A percentile compares a stretch with the other conserved stretches of the same genome.
Conservation (phyloP, 129 eudicot species). For the Lonicera japonica region DNA sequence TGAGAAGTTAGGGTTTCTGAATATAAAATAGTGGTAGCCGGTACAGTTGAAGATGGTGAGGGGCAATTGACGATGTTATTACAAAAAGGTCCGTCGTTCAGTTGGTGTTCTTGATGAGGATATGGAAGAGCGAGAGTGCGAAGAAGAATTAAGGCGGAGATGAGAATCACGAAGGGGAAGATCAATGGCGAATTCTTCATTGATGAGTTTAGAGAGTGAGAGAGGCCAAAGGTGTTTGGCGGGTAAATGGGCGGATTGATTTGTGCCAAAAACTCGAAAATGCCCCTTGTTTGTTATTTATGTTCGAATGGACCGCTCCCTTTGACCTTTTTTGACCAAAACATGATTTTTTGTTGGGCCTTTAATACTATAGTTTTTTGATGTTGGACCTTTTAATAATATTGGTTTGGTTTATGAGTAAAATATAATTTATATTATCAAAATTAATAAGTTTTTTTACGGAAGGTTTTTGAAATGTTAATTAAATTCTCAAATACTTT, state of each 20-base stretch:
- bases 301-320: no score
- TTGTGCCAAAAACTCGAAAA: not conserved
- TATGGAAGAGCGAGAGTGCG: constrained; percentile 16
- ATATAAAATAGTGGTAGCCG: not conserved
- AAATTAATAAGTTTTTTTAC: no score
- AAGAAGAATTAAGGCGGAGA: constrained; percentile 9
- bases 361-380: no score
- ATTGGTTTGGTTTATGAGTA: no score
- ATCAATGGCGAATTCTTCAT: constrained; percentile 17
- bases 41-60: not conserved
- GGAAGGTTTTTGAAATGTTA: no score
- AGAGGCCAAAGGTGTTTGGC: constrained; percentile 8
- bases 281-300: no score
- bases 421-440: no score
- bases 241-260: constrained; percentile 12
- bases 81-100: not conserved
- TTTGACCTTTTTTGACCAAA: no score
- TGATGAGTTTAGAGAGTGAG: constrained; percentile 1
- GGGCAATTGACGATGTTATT: not conserved
- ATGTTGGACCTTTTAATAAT: no score
- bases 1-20: constrained; percentile 2
- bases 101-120: constrained; percentile 33
- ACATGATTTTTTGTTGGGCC: no score
- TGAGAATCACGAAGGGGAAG: constrained; percentile 13
- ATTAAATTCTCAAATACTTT: no score